These are phyloP conservation scores for Penicillium longicatenatum DNA, from an alignment of 495 filamentous ascomycete species.

Conservation along the genomic window DNA sequence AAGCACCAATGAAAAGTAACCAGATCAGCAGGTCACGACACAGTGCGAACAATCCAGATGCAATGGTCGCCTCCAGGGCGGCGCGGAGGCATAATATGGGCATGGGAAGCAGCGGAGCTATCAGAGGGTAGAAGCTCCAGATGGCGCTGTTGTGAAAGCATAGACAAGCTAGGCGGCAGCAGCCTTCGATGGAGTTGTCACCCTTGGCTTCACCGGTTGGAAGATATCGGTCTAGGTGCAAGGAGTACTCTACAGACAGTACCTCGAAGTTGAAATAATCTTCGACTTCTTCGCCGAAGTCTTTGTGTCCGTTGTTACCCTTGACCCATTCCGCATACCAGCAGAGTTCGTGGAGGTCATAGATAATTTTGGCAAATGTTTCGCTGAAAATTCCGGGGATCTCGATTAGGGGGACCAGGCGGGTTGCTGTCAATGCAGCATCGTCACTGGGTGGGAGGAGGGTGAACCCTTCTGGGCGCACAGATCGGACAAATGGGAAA, in stretches of 20 bases:
- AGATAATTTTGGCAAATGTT: constrained; percentile 35
- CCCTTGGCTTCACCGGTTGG: constrained; percentile 62
- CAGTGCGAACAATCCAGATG: constrained; percentile 36
- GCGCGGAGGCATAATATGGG: constrained; percentile 42
- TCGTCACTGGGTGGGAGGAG: constrained; percentile 40
- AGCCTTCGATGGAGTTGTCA: constrained; percentile 48
- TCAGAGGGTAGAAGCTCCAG: constrained; percentile 49
- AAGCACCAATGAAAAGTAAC: constrained; percentile 43
- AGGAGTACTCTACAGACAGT: constrained; percentile 44
- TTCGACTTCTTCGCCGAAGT: constrained; percentile 44
- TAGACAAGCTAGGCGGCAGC: constrained; percentile 44
- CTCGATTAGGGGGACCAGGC: constrained; percentile 38
- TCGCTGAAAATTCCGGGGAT: constrained; percentile 45
- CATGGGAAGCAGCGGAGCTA: constrained; percentile 41
- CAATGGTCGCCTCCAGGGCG: constrained; percentile 41
- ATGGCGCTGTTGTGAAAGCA: constrained; percentile 50
- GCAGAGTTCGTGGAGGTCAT: constrained; percentile 43
- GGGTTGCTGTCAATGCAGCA: constrained; percentile 37
- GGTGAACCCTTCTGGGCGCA: constrained; percentile 38
- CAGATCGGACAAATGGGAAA: constrained; percentile 46
- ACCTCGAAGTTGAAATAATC: constrained; percentile 52
- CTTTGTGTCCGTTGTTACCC: constrained; percentile 29
- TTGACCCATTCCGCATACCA: constrained; percentile 50
- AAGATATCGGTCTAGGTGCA: constrained; percentile 54
- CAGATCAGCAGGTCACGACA: constrained; percentile 45